phyloP scores from a whole-genome alignment of 2,329 filamentous ascomycete genomes.

The Penicillium hesseltinei region DNA sequence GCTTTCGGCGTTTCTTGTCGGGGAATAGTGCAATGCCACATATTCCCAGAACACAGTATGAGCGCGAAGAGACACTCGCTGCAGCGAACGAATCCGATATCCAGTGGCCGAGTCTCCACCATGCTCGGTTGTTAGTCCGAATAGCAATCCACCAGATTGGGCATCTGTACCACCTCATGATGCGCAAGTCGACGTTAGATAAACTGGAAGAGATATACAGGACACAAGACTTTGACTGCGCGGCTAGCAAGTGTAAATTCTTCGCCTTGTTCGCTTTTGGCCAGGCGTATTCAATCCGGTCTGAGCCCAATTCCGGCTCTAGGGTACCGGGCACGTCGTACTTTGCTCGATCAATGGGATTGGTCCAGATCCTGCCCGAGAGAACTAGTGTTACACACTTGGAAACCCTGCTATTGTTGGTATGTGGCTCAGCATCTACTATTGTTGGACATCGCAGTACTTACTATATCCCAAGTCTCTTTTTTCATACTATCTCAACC shows the following conservation, averaged over 20 bases:
- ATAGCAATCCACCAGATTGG: slow-evolving; percentile 40
- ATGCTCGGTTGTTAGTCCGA: slow-evolving; percentile 38
- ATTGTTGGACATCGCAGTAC: neutral
- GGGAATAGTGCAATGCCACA: slow-evolving; percentile 33
- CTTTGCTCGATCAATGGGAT: slow-evolving; percentile 42
- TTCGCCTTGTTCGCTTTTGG: slow-evolving; percentile 48
- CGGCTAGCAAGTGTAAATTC: slow-evolving; percentile 45
- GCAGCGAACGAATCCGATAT: slow-evolving; percentile 30
- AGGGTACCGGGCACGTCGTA: slow-evolving; percentile 47
- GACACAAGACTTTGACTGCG: slow-evolving; percentile 30
- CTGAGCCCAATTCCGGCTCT: slow-evolving; percentile 31
- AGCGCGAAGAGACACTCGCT: slow-evolving; percentile 32
- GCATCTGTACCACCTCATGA: slow-evolving; percentile 36
- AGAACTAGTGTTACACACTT: slow-evolving; percentile 47
- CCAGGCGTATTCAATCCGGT: slow-evolving; percentile 46
- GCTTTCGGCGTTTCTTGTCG: slow-evolving; percentile 38
- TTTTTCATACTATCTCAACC: slow-evolving; percentile 40
- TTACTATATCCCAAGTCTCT: slow-evolving; percentile 25
- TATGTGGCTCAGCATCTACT: slow-evolving; percentile 18
- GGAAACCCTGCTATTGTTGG: slow-evolving; percentile 43
- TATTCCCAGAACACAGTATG: slow-evolving; percentile 37
- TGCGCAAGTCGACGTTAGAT: slow-evolving; percentile 41
- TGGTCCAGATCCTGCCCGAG: slow-evolving; percentile 46
- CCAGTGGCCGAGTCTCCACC: slow-evolving; percentile 37
- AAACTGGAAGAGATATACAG: slow-evolving; percentile 41